These are phyloP conservation scores for Eruca vesicaria DNA, from an alignment of 441 rosid species.

Conservation along the genomic window DNA sequence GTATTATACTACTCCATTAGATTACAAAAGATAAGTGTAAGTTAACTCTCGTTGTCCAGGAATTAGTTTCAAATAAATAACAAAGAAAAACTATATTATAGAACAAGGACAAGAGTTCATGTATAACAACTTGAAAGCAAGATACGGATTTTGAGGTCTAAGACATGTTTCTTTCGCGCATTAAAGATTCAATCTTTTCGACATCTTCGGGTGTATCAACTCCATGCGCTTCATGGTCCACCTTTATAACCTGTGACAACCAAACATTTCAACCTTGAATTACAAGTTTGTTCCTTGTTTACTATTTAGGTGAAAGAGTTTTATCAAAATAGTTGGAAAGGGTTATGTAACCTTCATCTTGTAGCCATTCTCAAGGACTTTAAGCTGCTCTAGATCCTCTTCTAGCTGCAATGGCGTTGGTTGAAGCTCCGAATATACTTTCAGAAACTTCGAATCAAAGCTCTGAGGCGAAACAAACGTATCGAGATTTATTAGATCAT, in stretches of 20 bases:
- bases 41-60: too few species aligned
- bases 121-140: neutral
- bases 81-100: too few species aligned
- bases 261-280: neutral
- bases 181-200: conserved; percentile 68
- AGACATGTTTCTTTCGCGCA: conserved; percentile 47
- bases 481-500: neutral
- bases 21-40: too few species aligned
- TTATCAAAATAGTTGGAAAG: neutral
- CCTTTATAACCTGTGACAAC: conserved; percentile 69
- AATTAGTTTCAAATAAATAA: too few species aligned
- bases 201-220: conserved; percentile 81
- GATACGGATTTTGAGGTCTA: conserved; percentile 22
- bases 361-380: conserved; percentile 95
- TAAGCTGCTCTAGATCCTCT: conserved; percentile 96
- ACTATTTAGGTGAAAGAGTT: neutral
- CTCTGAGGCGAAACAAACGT: conserved; percentile 44
- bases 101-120: neutral
- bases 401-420: conserved; percentile 87
- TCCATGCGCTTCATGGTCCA: conserved; percentile 87
- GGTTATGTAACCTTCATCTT: conserved; percentile 76
- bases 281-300: neutral
- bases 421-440: conserved; percentile 75
- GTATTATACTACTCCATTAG: too few species aligned
- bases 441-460: conserved; percentile 81